Percentiles rank a stretch among this genome's conserved stretches.
Conservation (phyloP, 768 basidiomycete species). For the Kondoa malvinella region DNA sequence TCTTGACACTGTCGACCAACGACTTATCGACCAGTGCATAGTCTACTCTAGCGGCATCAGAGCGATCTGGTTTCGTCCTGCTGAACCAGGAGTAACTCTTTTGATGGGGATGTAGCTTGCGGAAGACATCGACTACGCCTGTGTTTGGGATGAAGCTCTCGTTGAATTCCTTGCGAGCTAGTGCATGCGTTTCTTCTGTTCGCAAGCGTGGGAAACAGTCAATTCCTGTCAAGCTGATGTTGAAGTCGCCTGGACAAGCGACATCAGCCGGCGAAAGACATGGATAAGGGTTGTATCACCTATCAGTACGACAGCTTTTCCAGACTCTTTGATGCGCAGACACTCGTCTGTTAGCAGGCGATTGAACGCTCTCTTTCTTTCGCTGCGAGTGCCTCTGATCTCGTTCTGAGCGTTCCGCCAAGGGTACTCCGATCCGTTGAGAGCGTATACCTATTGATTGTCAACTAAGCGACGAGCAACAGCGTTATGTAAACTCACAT, state of each 20-base stretch:
- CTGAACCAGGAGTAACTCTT: conserved; percentile 22
- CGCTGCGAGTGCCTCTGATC: conserved; percentile 14
- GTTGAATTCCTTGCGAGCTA: conserved; percentile 22
- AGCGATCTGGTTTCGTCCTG: conserved; percentile 17
- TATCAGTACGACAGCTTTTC: conserved; percentile 7
- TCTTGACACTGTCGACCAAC: neutral
- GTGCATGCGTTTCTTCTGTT: conserved; percentile 20
- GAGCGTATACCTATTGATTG: conserved; percentile 14
- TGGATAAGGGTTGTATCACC: neutral
- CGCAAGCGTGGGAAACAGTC: conserved; percentile 23
- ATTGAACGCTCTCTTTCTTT: conserved; percentile 22
- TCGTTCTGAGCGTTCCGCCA: conserved; percentile 15
- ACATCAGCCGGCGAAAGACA: neutral
- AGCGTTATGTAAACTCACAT: conserved; percentile 5
- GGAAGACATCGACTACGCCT: conserved; percentile 19
- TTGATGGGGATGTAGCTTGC: conserved; percentile 16
- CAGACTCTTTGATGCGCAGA: conserved; percentile 3
- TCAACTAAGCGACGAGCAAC: neutral
- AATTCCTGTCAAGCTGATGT: conserved; percentile 15
- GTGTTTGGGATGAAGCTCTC: conserved; percentile 18
- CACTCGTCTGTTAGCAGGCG: conserved; percentile 17
- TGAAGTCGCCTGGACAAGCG: conserved; percentile 22
- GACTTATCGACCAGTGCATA: conserved; percentile 16
- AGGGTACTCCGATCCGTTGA: conserved; percentile 19
- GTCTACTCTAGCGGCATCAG: conserved; percentile 21